Base-by-base conservation (phyloP, 1,284 basidiomycete species). In the Chalciporus sp. region DNA sequence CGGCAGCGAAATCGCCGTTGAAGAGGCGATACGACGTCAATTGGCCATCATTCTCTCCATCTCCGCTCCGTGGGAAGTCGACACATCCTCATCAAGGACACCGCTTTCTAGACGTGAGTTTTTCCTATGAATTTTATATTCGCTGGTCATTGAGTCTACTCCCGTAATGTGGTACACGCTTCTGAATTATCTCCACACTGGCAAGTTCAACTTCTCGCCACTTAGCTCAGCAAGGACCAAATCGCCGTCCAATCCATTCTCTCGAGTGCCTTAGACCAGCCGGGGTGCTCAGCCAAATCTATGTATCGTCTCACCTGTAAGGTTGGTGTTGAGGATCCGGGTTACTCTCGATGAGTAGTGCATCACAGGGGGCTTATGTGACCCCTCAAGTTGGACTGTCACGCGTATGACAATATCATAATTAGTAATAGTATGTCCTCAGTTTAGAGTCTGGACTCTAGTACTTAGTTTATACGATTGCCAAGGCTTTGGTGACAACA, bases 231-330 rank as follows among this genome's bases (percentile, higher is more conserved):
- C 43, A 3, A 12, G 17, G 3, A 17, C 17, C 3, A 26, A 14
- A 1, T 44, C 31, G 2, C 47, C 35, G 12, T 9, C 42, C 1
- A 16, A 5, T 0, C 19, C 9, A 23, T 50, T 46, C 14, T 52
- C 29, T 11, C 43, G 1, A 50, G 37, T 42, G 48, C 43, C 3
- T 1, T 26, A 7, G 56, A 58, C 8, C 45, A 45, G 14, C 62
- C 64, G 2, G 51, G 35, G 29, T 68, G 69, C 49, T 68, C 66
- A 6, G 66, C 68, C 1, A 68, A 68, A 48, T 71, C 69, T 0
- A 70, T 71, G 66, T 68, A 70, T 49, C 60, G 58, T n/a, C 64
- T 68, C 1, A 64, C 66, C 1, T 54, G 45, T 20, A 68, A 68
- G 63, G 66, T 68, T 7, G 7, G 55, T 42, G 9, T 39, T 8